Evolutionary conservation across 345 rosid genomes (phyloP), one percentile per base, ranked within the genome.

Genomic region (Toxicodendron radicans): DNA sequence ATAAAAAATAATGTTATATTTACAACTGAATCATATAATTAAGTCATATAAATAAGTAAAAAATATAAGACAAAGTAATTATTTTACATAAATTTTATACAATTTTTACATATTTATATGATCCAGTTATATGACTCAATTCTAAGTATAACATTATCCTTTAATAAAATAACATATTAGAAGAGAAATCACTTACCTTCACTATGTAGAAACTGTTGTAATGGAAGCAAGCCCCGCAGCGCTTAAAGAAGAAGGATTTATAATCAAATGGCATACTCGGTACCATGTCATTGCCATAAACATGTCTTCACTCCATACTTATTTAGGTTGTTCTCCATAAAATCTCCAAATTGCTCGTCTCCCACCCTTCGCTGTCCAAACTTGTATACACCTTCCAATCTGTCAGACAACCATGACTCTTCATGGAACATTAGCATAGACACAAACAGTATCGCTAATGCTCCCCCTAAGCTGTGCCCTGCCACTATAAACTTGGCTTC

Each of bases 321-420:
- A 1, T 14, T 75, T 73, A 89, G 8, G 5, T 72, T 73, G 56
- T 23, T 27, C 62, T 70, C 67, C 87, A 89, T 89, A 5, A 73
- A 85, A 13, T 57, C 77, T 18, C 85, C 89, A 58, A 87, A 83
- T 7, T 78, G 11, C 24, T 61, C 35, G 33, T 89, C 89, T 53
- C 89, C 90, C 1, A 87, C 90, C 20, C 89, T 78, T 7, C 90
- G 92, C 69, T 89, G 89, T 60, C 92, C 90, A 45, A 86, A 85
- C 9, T 89, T 86, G 79, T 80, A 86, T 58, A 86, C 86, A 9
- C 86, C 90, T 33, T 85, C 87, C 61, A 88, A 63, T 70, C 73
- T 80, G 16, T 80, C 74, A 73, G 86, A 21, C 84, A 86, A 60
- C 77, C 61, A 1, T 32, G 70, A 72, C 70, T 88, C 90, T 2